These are phyloP conservation scores for Tylopilus orsonianus DNA, from an alignment of 1,284 basidiomycete species.

Conservation along the genomic window DNA sequence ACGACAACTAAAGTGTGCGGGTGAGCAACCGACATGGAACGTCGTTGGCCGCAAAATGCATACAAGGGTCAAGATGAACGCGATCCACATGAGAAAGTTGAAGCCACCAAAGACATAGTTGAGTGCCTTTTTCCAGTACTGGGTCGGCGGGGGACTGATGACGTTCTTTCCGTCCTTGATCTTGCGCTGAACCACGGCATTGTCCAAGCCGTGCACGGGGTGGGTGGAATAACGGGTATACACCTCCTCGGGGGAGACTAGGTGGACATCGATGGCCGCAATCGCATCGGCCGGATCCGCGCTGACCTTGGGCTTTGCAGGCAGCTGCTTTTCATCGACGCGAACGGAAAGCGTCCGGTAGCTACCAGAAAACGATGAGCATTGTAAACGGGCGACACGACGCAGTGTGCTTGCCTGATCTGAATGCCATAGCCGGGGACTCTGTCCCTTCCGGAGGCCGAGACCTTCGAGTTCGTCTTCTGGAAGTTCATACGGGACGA, in stretches of 20 bases:
- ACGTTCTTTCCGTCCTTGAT: constrained; percentile 46
- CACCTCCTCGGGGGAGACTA: constrained; percentile 40
- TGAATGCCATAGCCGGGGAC: constrained; percentile 32
- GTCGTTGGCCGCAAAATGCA: constrained; percentile 7
- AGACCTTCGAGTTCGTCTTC: constrained; percentile 23
- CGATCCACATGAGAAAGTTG: constrained; percentile 52
- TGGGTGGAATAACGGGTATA: constrained; percentile 46
- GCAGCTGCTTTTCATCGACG: constrained; percentile 31
- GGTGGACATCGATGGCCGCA: constrained; percentile 48
- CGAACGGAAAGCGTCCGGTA: constrained; percentile 44
- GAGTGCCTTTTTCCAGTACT: constrained; percentile 47
- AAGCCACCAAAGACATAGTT: constrained; percentile 55
- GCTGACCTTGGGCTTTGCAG: constrained; percentile 13
- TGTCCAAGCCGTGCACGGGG: constrained; percentile 44
- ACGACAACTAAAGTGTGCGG: constrained; percentile 46
- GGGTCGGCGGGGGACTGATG: constrained; percentile 46
- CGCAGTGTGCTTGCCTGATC: constrained; percentile 21
- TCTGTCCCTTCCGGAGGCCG: constrained; percentile 16
- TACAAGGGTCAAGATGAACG: constrained; percentile 45
- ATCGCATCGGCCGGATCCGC: constrained; percentile 39
- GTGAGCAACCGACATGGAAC: constrained; percentile 33
- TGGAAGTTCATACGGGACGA: constrained; percentile 13
- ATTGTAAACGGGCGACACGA: constrained; percentile 11
- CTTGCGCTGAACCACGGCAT: constrained; percentile 37
- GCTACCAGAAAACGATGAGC: constrained; percentile 29